phyloP scores from a whole-genome alignment of 1,139 yeast genomes.

The Candida gigantensis region DNA sequence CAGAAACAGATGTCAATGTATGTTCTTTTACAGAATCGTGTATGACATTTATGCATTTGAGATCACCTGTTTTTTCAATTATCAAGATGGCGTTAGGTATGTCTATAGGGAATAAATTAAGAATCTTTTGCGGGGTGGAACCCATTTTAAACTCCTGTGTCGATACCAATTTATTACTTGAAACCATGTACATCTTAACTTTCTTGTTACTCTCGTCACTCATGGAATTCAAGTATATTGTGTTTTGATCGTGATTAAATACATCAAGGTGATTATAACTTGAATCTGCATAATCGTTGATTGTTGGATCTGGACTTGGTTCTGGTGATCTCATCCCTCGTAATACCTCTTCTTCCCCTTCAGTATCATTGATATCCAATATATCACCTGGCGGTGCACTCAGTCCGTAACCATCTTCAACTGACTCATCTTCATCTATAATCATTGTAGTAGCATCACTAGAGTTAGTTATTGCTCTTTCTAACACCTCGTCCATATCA shows the following conservation, averaged over 20 bases:
- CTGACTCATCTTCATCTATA: slow-evolving; percentile 22
- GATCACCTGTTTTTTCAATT: slow-evolving; percentile 15
- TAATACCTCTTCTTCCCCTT: slow-evolving; percentile 6
- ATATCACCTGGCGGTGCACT: slow-evolving; percentile 4
- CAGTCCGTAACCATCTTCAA: no score
- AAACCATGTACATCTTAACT: slow-evolving; percentile 12
- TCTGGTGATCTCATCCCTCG: slow-evolving; percentile 6
- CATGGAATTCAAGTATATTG: slow-evolving; percentile 15
- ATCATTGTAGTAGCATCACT: slow-evolving; percentile 31
- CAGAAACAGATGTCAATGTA: slow-evolving; percentile 9
- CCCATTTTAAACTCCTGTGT: slow-evolving; percentile 10
- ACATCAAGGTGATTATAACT: slow-evolving; percentile 13
- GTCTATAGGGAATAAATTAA: slow-evolving; percentile 7
- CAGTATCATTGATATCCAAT: neutral
- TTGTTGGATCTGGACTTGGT: slow-evolving; percentile 13
- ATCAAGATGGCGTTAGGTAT: slow-evolving; percentile 10
- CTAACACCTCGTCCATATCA: slow-evolving; percentile 10
- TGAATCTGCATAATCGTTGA: slow-evolving; percentile 11
- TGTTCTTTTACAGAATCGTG: slow-evolving; percentile 5
- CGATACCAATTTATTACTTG: slow-evolving; percentile 8
- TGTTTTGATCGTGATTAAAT: slow-evolving; percentile 10
- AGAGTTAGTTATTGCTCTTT: slow-evolving; percentile 16
- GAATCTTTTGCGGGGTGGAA: slow-evolving; percentile 9
- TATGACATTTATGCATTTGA: slow-evolving; percentile 8
- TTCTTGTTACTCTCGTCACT: slow-evolving; percentile 4